These are phyloP conservation scores for Thielaviopsis punctulata DNA, from an alignment of 2,329 filamentous ascomycete genomes.

Conservation along the genomic window DNA sequence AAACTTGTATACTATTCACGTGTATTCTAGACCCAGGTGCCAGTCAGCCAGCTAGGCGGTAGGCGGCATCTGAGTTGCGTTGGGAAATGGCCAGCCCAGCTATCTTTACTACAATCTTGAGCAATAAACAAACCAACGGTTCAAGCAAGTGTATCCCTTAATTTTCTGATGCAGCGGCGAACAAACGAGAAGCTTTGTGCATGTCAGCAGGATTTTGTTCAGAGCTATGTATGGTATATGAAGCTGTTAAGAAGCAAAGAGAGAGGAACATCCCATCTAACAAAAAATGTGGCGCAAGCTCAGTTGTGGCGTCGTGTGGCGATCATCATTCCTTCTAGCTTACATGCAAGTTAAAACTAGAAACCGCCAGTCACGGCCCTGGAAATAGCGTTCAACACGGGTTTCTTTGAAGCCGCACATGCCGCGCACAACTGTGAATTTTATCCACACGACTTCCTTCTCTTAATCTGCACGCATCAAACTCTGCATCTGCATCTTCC, in stretches of 20 bases:
- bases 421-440: neutral
- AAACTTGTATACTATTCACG: constrained; percentile 7
- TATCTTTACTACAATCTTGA: neutral
- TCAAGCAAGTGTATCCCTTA: neutral
- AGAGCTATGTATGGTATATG: neutral
- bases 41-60: too few relatives aligned
- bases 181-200: neutral
- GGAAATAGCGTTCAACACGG: neutral
- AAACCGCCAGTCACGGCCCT: neutral
- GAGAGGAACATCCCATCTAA: neutral
- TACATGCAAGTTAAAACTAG: neutral
- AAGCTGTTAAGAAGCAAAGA: neutral
- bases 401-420: neutral
- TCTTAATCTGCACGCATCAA: neutral
- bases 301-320: neutral
- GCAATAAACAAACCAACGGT: neutral
- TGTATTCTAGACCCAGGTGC: constrained; percentile 5
- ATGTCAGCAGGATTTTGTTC: too few relatives aligned
- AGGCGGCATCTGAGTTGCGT: neutral
- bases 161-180: neutral
- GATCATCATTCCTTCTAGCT: neutral
- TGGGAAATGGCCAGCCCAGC: neutral
- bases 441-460: neutral
- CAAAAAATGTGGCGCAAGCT: neutral
- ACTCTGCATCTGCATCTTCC: neutral